Base-by-base conservation (phyloP, 2,329 filamentous ascomycete species). In the Penicillium sp. region DNA sequence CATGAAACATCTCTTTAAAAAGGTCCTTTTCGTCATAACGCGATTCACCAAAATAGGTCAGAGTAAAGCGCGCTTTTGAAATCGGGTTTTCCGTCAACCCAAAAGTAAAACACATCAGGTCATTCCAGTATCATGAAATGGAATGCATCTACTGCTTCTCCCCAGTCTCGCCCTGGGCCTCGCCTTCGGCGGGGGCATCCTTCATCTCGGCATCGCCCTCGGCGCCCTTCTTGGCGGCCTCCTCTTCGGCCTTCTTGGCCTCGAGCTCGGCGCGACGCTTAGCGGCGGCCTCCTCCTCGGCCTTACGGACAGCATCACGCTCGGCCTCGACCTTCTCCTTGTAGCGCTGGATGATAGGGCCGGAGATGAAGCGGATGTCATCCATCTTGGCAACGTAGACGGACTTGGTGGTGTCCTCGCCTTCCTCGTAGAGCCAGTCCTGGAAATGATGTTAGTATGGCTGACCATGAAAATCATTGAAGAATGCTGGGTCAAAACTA, bases 401-500 rank as follows among this genome's bases (percentile, higher is more conserved):
- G 53, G 89, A 92, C 83, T 97, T 97, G 70, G 89, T 89, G 64
- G 92, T 86, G 74, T 99, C 94, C 62, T 97, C 92, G 58, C 94
- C 94, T 54, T 97, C 94, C 53, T 97, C 93, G 76, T 97, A 97
- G 59, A 99, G 83, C 94, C 94, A 99, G 73, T 99, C 92, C 93
- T 97, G 62, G 62, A 11, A 3, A 42, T 24, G 9, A 14, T 44
- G 18, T 44, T 55, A 62, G 67, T 71, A 56, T 68, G 13, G 6
- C 9, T 29, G 40, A 22, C 40, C 10, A 14, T 5, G 3, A 65
- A 61, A 59, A 16, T 13, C 39, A 6, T 35, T 22, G 26, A 14
- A 16, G 45, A 26, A 47, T 32, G 16, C 48, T 18, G 40, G 48
- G 9, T 26, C 22, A 4, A 48, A 50, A 51, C 89, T 80, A 84